Evolutionary conservation across 1,284 basidiomycete species (phyloP).

Genomic region (Fomitopsis schrenkii): DNA sequence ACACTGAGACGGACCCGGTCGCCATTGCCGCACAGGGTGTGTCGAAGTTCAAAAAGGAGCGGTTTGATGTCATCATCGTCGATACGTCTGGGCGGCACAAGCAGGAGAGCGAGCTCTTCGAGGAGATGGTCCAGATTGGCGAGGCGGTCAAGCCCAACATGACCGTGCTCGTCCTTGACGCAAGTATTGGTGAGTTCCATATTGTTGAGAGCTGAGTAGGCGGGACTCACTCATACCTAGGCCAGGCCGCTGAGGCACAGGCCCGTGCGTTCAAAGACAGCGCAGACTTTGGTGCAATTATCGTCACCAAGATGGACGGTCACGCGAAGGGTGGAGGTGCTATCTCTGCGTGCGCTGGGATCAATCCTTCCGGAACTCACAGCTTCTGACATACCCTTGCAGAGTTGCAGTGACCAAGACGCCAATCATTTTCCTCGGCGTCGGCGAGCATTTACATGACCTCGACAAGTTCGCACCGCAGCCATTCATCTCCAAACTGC

Average conservation of each 20-base stretch:
- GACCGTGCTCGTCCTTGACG: conserved; percentile 88
- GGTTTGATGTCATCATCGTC: conserved; percentile 98
- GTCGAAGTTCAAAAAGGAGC: conserved; percentile 94
- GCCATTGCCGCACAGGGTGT: conserved; percentile 94
- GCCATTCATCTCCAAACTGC: conserved; percentile 95
- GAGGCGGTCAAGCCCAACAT: conserved; percentile 92
- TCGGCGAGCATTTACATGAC: conserved; percentile 95
- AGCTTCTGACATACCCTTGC: not conserved
- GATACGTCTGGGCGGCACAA: conserved; percentile 98
- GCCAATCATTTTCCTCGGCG: conserved; percentile 98
- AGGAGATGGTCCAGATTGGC: conserved; percentile 98
- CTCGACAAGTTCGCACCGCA: conserved; percentile 94
- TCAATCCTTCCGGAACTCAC: not conserved
- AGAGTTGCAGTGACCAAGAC: conserved; percentile 98
- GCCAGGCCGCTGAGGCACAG: conserved; percentile 97
- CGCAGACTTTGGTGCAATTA: conserved; percentile 97
- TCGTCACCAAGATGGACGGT: conserved; percentile 99
- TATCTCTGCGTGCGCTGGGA: conserved; percentile 87
- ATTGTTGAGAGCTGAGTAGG: not conserved
- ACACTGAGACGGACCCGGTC: conserved; percentile 98
- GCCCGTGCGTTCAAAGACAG: conserved; percentile 97
- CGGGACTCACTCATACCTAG: conserved; percentile 35
- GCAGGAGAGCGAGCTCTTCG: conserved; percentile 95
- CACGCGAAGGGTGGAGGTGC: conserved; percentile 99
- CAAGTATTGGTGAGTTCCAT: conserved; percentile 65